Evolutionary conservation across 495 filamentous ascomycete species (phyloP), one percentile per base, ranked within the genome.

Genomic region (Podospora pseudoanserina): DNA sequence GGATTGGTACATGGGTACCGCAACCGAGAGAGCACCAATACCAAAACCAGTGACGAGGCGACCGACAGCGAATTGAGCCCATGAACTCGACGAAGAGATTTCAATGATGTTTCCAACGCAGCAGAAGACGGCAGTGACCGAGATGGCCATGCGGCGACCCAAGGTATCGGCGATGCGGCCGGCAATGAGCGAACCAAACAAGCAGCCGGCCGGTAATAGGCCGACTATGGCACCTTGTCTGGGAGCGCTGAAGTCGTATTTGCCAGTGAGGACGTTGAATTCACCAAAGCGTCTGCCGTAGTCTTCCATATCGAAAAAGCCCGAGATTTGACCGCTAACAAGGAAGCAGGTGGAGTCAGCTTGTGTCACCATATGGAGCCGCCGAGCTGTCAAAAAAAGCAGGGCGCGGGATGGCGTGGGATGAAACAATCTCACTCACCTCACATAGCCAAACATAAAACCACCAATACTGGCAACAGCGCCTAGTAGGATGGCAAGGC

Each of bases 381-480:
- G 15, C n/a, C 5, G 18, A 23, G 34, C 27, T 44, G 32, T 19
- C 30, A 32, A 19, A 32, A 28, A 62, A 7, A 3, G 61, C 30
- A 9, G 32, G 5, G 19, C 15, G 32, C 11, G n/a, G 61, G 61
- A 20, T 49, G 5, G 19, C 15, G 32, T 9, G n/a, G 61, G 61
- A 20, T 49, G 57, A 28, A 27, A 65, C 39, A 44, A 18, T 16
- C 70, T 63, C 74, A 71, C 81, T 71, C 77, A 89, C 90, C 65
- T 90, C 64, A 82, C 88, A 76, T 92, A 92, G 69, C 91, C 91
- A 70, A 92, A 92, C 77, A 92, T 90, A 79, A 93, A 91, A 68
- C 91, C 90, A 74, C 91, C 90, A 82, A 93, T 91, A 23, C 89
- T 84, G 65, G 85, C 82, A 58, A 85, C 78, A 28, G 70, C 65